Evolutionary conservation across 352 stramenopile species (phyloP), one percentile per base, ranked within the genome.

Genomic region (Globisporangium lucens): DNA sequence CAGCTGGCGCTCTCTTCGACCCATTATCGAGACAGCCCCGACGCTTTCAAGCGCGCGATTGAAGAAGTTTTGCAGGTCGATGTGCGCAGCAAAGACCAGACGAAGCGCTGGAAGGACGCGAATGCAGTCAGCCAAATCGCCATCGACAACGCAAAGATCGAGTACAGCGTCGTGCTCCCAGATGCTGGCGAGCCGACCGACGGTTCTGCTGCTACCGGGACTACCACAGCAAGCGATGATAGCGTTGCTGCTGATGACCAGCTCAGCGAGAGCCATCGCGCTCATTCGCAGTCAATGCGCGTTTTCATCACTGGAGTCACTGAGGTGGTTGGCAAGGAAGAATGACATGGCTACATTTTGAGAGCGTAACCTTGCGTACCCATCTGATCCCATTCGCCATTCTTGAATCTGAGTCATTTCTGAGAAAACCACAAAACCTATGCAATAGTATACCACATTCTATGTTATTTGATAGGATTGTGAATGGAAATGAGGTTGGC

Each of bases 21-120:
- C 0, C 77, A 90, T 43, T 94, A 87, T 56, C 71, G 66, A 20
- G 60, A 68, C 20, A 61, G 71, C 22, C 56, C 75, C 10, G 61
- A 68, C 1, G 56, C 47, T 0, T 83, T 91, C 51, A 66, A 78
- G 5, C 59, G 65, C 35, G 78, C 83, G 9, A 85, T 94, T 53
- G 72, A 90, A 64, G 67, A 94, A 56, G 80, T 94, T 8, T 64
- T 94, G 60, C 75, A 77, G 63, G 83, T 87, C 17, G 85, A 94
- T 36, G 82, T 94, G 24, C 85, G 85, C 33, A 94, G 85, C 71
- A 90, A 90, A 68, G 77, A 89, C 49, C 83, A 90, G 43, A 94
- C 84, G 15, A 75, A 75, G 65, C 75, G 80, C 4, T 86, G 75
- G 71, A 73, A 71, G 27, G 75, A 68, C 15, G 60, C 69, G 1